phyloP scores from a whole-genome alignment of 2,329 filamentous ascomycete species.

The Monosporascus sp. region DNA sequence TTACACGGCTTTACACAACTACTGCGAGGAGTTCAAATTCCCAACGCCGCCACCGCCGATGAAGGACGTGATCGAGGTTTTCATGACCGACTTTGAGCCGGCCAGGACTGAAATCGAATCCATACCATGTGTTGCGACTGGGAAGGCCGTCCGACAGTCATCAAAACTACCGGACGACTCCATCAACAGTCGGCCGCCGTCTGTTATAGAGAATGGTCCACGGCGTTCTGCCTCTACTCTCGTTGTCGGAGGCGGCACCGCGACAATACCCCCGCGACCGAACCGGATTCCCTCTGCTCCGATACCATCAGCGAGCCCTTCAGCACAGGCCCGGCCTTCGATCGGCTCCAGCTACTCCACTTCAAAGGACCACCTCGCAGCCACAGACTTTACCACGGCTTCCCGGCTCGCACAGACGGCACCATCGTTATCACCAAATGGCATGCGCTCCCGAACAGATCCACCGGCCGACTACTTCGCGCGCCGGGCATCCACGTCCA shows the following conservation, averaged over 20 bases:
- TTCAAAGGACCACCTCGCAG: conserved; percentile 24
- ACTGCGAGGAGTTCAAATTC: conserved; percentile 62
- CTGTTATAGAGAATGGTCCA: conserved; percentile 30
- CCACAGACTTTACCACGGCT: conserved; percentile 41
- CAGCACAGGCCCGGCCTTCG: conserved; percentile 15
- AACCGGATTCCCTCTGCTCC: conserved; percentile 31
- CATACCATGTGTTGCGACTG: conserved; percentile 57
- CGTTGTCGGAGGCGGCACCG: conserved; percentile 33
- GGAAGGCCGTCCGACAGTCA: conserved; percentile 56
- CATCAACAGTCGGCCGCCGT: conserved; percentile 15
- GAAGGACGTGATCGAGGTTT: conserved; percentile 62
- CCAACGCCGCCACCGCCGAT: conserved; percentile 68
- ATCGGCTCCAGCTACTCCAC: conserved; percentile 13
- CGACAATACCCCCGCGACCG: conserved; percentile 24
- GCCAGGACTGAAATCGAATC: conserved; percentile 62
- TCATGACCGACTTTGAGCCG: conserved; percentile 58
- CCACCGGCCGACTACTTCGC: conserved; percentile 27
- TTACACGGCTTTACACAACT: conserved; percentile 71
- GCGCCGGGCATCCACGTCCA: conserved; percentile 19
- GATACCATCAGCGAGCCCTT: conserved; percentile 28
- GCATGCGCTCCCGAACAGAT: conserved; percentile 22
- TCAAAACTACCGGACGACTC: conserved; percentile 31
- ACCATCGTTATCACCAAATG: conserved; percentile 23
- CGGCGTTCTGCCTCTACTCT: conserved; percentile 37
- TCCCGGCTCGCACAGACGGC: conserved; percentile 31